Evolutionary conservation across 306 rosid species (phyloP).

Genomic region (Arachis stenosperma): DNA sequence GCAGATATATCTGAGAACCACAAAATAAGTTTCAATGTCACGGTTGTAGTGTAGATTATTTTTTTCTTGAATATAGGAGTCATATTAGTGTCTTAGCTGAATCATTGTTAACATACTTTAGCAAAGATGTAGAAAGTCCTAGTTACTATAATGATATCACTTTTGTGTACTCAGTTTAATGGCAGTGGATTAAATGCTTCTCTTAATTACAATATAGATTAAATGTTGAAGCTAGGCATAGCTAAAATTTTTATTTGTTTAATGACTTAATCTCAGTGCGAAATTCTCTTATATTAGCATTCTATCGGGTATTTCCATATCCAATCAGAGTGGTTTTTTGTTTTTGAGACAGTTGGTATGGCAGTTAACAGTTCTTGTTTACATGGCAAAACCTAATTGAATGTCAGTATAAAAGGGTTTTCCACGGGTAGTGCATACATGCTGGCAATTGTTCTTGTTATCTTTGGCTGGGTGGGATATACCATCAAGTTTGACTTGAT

Average conservation of each 20-base stretch:
- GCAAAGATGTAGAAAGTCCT: neutral
- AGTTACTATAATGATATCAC: neutral
- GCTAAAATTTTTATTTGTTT: neutral
- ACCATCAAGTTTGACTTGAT: constrained; percentile 1
- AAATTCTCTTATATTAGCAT: too few species aligned
- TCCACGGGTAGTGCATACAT: too few species aligned
- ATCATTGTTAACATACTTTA: too few species aligned
- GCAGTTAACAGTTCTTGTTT: too few species aligned
- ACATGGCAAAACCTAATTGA: too few species aligned
- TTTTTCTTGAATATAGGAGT: constrained; percentile 2
- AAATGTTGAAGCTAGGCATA: neutral
- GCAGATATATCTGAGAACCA: neutral
- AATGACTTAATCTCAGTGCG: too few species aligned
- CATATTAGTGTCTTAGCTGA: neutral
- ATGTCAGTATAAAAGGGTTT: too few species aligned
- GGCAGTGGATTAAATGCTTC: neutral
- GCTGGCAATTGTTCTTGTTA: neutral
- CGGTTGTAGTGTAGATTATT: neutral
- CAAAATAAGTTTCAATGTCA: neutral
- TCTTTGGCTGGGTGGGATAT: neutral
- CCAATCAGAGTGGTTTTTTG: too few species aligned
- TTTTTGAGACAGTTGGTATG: too few species aligned
- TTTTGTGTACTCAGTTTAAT: neutral
- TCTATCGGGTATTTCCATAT: too few species aligned
- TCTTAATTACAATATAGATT: neutral